phyloP scores from a whole-genome alignment of 2,329 filamentous ascomycete species.

The Aspergillus sp. region DNA sequence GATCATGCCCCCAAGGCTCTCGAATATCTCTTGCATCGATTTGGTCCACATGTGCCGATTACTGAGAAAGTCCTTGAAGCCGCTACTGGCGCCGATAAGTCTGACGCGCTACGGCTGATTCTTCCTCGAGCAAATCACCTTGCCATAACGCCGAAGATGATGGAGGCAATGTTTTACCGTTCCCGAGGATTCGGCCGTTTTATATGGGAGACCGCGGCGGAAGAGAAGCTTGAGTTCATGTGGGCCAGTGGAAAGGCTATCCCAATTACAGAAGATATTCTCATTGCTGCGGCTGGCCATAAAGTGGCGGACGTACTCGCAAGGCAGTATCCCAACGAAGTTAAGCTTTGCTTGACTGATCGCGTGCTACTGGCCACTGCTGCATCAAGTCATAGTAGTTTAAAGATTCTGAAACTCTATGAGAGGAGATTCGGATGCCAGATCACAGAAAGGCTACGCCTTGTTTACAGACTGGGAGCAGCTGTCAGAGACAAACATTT shows the following conservation, averaged over 20 bases:
- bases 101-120: not conserved
- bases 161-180: not conserved
- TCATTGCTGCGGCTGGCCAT: not conserved
- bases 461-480: not conserved
- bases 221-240: not conserved
- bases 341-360: not conserved
- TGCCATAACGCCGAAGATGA: not conserved
- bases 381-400: not conserved
- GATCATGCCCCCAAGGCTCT: not conserved
- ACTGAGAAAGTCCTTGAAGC: not conserved
- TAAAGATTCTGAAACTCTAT: not conserved
- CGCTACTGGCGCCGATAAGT: not conserved
- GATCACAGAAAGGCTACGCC: not conserved
- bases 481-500: not conserved
- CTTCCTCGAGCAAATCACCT: not conserved
- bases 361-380: not conserved
- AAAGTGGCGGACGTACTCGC: not conserved
- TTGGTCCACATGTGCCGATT: not conserved
- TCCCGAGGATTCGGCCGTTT: not conserved
- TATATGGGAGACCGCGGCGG: not conserved
- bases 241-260: not conserved
- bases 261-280: not conserved
- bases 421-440: not conserved
- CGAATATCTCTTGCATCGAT: not conserved
- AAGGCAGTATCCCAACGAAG: not conserved